These are phyloP conservation scores for Oryza nivara DNA, from an alignment of 176 grass and related monocot species.

Conservation along the genomic window DNA sequence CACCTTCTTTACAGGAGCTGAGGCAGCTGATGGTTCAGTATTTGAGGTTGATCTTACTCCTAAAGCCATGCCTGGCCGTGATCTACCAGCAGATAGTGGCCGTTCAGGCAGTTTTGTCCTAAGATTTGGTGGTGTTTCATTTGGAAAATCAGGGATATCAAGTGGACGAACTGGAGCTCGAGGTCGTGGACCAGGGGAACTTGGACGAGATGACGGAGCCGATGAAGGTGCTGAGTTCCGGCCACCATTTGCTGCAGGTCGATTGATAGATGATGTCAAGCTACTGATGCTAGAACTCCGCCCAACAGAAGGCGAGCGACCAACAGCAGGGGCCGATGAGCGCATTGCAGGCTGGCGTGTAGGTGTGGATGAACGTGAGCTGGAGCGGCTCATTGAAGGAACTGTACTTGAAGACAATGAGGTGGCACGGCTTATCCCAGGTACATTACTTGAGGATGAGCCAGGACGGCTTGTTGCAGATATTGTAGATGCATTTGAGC, in stretches of 20 bases:
- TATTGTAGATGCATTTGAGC: slow-evolving; percentile 44
- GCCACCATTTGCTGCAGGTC: slow-evolving; percentile 53
- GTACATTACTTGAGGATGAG: slow-evolving; percentile 50
- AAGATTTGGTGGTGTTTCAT: slow-evolving; percentile 81
- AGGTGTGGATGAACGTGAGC: slow-evolving; percentile 78
- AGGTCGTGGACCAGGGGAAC: slow-evolving; percentile 69
- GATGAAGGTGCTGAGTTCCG: slow-evolving; percentile 78
- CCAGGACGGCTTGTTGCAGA: slow-evolving; percentile 35
- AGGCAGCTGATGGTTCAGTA: slow-evolving; percentile 52
- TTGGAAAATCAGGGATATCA: slow-evolving; percentile 95
- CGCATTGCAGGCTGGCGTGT: slow-evolving; percentile 59
- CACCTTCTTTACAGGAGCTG: slow-evolving; percentile 57
- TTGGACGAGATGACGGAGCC: slow-evolving; percentile 75
- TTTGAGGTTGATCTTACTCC: slow-evolving; percentile 55
- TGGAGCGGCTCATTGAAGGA: slow-evolving; percentile 65
- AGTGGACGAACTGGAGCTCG: slow-evolving; percentile 76
- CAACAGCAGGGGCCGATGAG: slow-evolving; percentile 50
- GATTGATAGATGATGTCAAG: slow-evolving; percentile 52
- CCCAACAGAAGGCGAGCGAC: slow-evolving; percentile 74
- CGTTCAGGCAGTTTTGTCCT: slow-evolving; percentile 95
- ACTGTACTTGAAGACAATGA: slow-evolving; percentile 46
- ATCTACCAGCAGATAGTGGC: slow-evolving; percentile 79
- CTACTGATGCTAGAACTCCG: slow-evolving; percentile 46
- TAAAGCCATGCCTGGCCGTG: slow-evolving; percentile 75
- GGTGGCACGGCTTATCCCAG: slow-evolving; percentile 47